phyloP scores from a whole-genome alignment of 192 early-diverging fungal species.

The Coemansia sp. region DNA sequence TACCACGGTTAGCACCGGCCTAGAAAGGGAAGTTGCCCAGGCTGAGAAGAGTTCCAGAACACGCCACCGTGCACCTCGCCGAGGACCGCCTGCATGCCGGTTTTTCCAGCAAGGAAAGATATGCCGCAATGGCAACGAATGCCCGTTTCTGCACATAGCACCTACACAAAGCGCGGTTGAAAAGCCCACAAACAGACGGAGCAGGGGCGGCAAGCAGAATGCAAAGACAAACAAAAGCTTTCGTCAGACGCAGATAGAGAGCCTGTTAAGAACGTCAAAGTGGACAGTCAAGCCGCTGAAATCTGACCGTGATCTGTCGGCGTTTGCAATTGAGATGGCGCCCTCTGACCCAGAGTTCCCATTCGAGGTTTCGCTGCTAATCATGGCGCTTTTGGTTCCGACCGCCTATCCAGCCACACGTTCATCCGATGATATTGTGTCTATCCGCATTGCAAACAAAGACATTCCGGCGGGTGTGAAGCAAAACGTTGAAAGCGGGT shows the following conservation, averaged over 20 bases:
- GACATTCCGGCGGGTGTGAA: conserved; percentile 43
- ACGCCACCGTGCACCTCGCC: neutral
- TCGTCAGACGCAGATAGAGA: conserved; percentile 42
- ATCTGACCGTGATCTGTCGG: conserved; percentile 38
- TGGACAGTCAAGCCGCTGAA: conserved; percentile 33
- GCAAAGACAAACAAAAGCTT: conserved; percentile 2
- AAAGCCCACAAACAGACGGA: neutral
- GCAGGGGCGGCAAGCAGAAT: neutral
- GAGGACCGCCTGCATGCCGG: conserved; percentile 20
- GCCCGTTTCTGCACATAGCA: conserved; percentile 34
- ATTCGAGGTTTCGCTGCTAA: conserved; percentile 66
- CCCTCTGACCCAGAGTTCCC: conserved; percentile 79
- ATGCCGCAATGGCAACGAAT: conserved; percentile 33
- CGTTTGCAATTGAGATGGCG: conserved; percentile 49
- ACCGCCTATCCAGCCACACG: conserved; percentile 52
- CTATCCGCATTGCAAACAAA: conserved; percentile 47
- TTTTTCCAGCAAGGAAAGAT: conserved; percentile 31
- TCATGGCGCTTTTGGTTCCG: conserved; percentile 64
- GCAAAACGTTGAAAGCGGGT: conserved; percentile 46
- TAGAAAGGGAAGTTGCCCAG: neutral
- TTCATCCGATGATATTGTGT: conserved; percentile 25
- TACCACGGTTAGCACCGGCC: neutral
- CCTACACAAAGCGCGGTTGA: neutral
- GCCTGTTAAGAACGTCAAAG: conserved; percentile 24
- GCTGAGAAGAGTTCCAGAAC: neutral